Base-by-base conservation (phyloP, 2,329 filamentous ascomycete genomes). In the Sphaerulina populicola region DNA sequence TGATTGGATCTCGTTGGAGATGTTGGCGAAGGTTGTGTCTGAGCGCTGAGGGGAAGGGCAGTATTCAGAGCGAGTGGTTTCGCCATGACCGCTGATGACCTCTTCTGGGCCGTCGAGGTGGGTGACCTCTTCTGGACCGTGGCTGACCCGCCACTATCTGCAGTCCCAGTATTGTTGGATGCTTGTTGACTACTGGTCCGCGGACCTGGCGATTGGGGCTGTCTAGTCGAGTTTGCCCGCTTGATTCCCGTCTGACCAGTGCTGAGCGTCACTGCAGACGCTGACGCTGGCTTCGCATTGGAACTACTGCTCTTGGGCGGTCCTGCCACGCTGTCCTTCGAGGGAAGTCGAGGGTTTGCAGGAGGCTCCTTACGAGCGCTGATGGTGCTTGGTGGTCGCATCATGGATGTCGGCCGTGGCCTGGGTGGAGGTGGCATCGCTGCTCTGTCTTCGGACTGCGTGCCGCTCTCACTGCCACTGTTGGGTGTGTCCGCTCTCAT, bases 391-490 rank as follows among this genome's bases (percentile, higher is more conserved):
- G 53, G 55, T 38, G 48, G 47, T 18, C 55, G 53, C 55, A 58
- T 52, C 21, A 50, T 49, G 14, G 55, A 58, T 10, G 47, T 53
- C 27, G 56, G 52, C 7, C 57, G 46, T 49, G 59, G 55, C 47
- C 60, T 52, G 44, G 60, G 36, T 1, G 63, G 62, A 15, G 62
- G 64, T 30, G 60, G 62, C 63, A 66, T 65, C 1, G 59, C 57
- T 29, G 43, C 55, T 44, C 58, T 53, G 30, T 61, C 59, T 14
- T 54, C 38, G 41, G 52, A 35, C 44, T 50, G 49, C 18, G 44
- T 31, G 30, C 50, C 40, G n/a, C 51, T 48, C 14, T 52, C 47
- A 37, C 54, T 55, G 29, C 57, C 52, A 31, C 31, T 35, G 12
- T 35, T 35, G 10, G 57, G 54, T 23, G 59, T 52, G 37, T 62